Percentiles rank a stretch among this genome's conserved stretches.
phyloP scores from a whole-genome alignment of 1,284 basidiomycete species.

The Peniophora sp. region DNA sequence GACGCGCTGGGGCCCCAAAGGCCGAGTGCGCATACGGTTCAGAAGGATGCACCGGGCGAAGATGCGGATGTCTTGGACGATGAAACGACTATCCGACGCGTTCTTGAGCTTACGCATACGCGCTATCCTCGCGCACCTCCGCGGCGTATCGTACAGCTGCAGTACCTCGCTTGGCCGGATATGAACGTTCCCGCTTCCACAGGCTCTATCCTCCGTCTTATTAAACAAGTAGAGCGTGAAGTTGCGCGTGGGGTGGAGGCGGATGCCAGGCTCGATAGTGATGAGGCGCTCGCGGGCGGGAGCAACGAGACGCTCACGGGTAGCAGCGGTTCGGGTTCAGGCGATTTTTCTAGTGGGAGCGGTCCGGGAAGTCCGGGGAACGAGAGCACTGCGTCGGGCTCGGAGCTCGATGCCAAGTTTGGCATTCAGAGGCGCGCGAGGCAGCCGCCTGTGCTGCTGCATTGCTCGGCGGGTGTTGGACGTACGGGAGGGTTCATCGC shows the following conservation, averaged over 20 bases:
- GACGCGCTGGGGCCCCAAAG: neutral
- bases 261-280: conserved; percentile 18
- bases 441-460: conserved; percentile 53
- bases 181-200: conserved; percentile 88
- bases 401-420: conserved; percentile 34
- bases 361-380: conserved; percentile 6
- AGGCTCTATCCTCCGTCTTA: conserved; percentile 61
- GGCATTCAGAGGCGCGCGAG: conserved; percentile 43
- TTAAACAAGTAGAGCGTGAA: conserved; percentile 53
- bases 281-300: conserved; percentile 13
- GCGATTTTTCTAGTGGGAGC: neutral
- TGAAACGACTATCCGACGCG: conserved; percentile 52
- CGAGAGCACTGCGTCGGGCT: conserved; percentile 4
- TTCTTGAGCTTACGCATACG: conserved; percentile 61
- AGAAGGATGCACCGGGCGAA: no score
- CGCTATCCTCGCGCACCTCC: conserved; percentile 50
- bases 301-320: conserved; percentile 4
- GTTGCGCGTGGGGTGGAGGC: conserved; percentile 30
- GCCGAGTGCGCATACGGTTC: conserved; percentile 2
- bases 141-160: conserved; percentile 69
- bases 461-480: conserved; percentile 89
- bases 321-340: conserved; percentile 5
- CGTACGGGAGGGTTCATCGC: conserved; percentile 89
- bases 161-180: conserved; percentile 91
- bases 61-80: conserved; percentile 13